Conservation (phyloP, 2,329 filamentous ascomycete genomes). For the Hymenoscyphus repandus region DNA sequence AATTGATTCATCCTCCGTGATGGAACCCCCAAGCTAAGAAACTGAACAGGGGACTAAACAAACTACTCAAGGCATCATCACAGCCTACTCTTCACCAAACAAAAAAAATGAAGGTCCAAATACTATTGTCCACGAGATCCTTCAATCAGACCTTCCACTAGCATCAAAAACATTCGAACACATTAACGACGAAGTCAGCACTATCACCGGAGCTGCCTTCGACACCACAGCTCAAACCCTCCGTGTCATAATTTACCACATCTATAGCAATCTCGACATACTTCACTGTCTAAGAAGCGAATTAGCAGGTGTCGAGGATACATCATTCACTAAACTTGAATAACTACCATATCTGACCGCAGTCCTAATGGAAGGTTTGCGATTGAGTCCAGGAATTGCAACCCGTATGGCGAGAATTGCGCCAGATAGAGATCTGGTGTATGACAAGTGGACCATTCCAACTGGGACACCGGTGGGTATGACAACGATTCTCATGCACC, state of each 20-base stretch:
- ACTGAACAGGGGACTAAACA: conserved; percentile 1
- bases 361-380: conserved; percentile 27
- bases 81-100: not conserved
- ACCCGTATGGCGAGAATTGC: not conserved
- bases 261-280: conserved; percentile 31
- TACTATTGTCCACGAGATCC: conserved; percentile 19
- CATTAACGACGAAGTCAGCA: conserved; percentile 29
- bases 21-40: not conserved
- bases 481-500: not conserved
- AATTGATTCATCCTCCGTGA: not conserved
- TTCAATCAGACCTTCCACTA: conserved; percentile 6
- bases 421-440: not conserved
- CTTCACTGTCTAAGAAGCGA: conserved; percentile 31
- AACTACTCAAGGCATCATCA: not conserved
- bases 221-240: conserved; percentile 34
- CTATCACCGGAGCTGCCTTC: conserved; percentile 32
- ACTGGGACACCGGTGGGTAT: not conserved
- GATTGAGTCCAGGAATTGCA: conserved; percentile 1
- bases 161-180: conserved; percentile 11
- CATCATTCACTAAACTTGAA: conserved; percentile 24
- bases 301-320: conserved; percentile 22
- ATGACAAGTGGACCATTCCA: not conserved
- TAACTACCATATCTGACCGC: conserved; percentile 28
- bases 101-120: too few relatives aligned
- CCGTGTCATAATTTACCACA: conserved; percentile 31